A percentile compares a stretch with the other conserved stretches of the same genome.
Evolutionary conservation across 352 stramenopile species (phyloP).

Genomic region (Pythium volutum): DNA sequence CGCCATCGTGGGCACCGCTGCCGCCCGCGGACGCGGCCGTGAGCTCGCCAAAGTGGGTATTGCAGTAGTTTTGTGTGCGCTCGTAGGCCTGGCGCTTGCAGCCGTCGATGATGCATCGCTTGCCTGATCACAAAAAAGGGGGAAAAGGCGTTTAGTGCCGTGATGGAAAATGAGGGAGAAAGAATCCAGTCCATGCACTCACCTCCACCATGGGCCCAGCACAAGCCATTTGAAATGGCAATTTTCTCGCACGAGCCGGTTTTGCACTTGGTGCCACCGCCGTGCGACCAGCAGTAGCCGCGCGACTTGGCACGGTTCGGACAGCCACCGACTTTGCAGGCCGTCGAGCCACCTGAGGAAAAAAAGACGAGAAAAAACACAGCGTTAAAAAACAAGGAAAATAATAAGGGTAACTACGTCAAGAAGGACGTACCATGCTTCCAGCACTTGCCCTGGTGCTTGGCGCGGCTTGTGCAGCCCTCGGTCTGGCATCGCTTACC

Average conservation of each 20-base stretch:
- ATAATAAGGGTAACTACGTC: too few relatives aligned
- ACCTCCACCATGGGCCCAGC: constrained; percentile 73
- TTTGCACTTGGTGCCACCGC: constrained; percentile 82
- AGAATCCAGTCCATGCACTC: background rate
- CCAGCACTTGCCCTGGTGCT: constrained; percentile 74
- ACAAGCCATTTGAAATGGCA: constrained; percentile 72
- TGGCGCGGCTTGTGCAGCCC: constrained; percentile 67
- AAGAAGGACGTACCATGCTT: constrained; percentile 41
- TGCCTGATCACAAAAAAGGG: constrained; percentile 28
- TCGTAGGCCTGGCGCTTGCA: constrained; percentile 77
- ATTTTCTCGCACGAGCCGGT: constrained; percentile 67
- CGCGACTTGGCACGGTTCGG: constrained; percentile 82
- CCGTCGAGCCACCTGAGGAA: constrained; percentile 44
- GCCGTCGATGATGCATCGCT: constrained; percentile 65
- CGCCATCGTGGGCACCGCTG: constrained; percentile 2
- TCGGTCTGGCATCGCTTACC: constrained; percentile 59
- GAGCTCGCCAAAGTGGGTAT: constrained; percentile 47
- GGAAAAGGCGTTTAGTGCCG: background rate
- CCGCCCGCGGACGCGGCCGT: background rate
- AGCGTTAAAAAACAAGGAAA: background rate
- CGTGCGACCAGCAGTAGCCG: constrained; percentile 86
- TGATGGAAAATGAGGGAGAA: background rate
- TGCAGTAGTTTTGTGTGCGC: constrained; percentile 75
- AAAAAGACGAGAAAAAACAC: background rate
- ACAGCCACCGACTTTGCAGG: constrained; percentile 68